Base-by-base conservation (phyloP, 768 basidiomycete genomes). In the Pleurotus pulmonarius region DNA sequence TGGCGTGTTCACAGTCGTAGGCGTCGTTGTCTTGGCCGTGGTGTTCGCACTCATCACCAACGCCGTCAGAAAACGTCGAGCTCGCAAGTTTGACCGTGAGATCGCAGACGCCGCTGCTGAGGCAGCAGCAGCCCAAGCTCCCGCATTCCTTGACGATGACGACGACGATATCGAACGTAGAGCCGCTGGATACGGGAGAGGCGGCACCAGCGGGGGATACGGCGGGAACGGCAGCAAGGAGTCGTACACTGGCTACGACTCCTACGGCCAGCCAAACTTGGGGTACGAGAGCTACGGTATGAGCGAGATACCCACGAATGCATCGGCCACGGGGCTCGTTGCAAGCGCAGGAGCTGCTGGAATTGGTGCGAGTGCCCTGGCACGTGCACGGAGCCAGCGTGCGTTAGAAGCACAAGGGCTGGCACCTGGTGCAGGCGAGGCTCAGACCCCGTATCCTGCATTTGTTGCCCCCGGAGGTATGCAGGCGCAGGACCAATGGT, bases 1-100 rank as follows among this genome's bases (percentile, higher is more conserved):
- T 1, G 89, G 85, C 11, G 82, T 83, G 0, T 91, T 90, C 71
- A 72, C 83, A 16, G 86, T 83, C 46, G 87, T 85, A 13, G 88
- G 88, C n/a, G 62, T 91, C 34, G 65, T 88, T 49, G 82, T 64
- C 16, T 59, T 83, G 46, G 82, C 72, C 7, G 54, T 88, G 61
- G 12, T 80, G 63, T 65, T 90, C 58, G 73, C 73, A 5, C 59
- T 83, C 25, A 58, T 80, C 46, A 77, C 81, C 38, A 82, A 77
- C 56, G 69, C 70, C 58, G 58, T 88, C 60, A 85, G 88, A 7
- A 82, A 88, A 0, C 83, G 85, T 5, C 83, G 86, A 1, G 83
- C 83, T 3, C 67, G 75, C 58, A 75, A 79, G 43, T 86, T 89
- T 62, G 90, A 92, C 65, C 75, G 77, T n/a, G 90, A 91, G 52